A percentile compares a stretch with the other conserved stretches of the same genome.
Evolutionary conservation across 2,329 filamentous ascomycete species (phyloP).

Genomic region (Pleoardoris graminearum): DNA sequence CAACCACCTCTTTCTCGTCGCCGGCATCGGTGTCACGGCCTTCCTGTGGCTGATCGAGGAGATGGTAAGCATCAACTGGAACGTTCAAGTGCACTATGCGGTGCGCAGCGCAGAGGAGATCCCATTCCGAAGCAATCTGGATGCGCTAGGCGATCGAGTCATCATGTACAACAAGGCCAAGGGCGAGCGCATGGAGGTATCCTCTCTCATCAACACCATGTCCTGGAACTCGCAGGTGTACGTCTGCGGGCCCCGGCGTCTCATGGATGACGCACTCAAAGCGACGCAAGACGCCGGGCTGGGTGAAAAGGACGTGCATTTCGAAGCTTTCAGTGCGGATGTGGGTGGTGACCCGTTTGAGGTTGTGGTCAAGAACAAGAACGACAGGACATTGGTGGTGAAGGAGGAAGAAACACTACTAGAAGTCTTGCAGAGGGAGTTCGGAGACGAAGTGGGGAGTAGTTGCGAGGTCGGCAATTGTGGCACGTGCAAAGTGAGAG

Average conservation of each 20-base stretch:
- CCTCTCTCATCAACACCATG: background rate
- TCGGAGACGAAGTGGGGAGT: slow-evolving; percentile 6
- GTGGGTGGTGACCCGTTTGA: slow-evolving; percentile 4
- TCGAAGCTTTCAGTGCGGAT: slow-evolving; percentile 4
- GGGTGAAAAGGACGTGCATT: background rate
- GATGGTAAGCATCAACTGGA: slow-evolving; percentile 1
- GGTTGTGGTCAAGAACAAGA: background rate
- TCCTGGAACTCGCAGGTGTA: slow-evolving; percentile 3
- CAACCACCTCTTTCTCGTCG: slow-evolving; percentile 8
- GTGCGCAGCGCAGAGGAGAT: slow-evolving; percentile 1
- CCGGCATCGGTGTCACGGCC: slow-evolving; percentile 8
- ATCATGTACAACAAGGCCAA: slow-evolving; percentile 1
- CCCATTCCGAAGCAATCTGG: background rate
- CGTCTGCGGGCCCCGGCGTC: background rate
- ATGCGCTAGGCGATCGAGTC: background rate
- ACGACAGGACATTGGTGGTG: background rate
- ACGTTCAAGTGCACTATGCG: slow-evolving; percentile 5
- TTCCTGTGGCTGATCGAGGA: slow-evolving; percentile 7
- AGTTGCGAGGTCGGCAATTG: slow-evolving; percentile 10
- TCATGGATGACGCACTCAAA: slow-evolving; percentile 2
- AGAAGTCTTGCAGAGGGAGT: slow-evolving; percentile 3
- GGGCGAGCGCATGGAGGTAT: slow-evolving; percentile 1
- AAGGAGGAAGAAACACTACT: slow-evolving; percentile 6
- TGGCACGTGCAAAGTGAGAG: slow-evolving; percentile 2
- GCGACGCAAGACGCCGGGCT: background rate